Conservation (phyloP, 2,329 filamentous ascomycete genomes). For the Kalmusia sp. region DNA sequence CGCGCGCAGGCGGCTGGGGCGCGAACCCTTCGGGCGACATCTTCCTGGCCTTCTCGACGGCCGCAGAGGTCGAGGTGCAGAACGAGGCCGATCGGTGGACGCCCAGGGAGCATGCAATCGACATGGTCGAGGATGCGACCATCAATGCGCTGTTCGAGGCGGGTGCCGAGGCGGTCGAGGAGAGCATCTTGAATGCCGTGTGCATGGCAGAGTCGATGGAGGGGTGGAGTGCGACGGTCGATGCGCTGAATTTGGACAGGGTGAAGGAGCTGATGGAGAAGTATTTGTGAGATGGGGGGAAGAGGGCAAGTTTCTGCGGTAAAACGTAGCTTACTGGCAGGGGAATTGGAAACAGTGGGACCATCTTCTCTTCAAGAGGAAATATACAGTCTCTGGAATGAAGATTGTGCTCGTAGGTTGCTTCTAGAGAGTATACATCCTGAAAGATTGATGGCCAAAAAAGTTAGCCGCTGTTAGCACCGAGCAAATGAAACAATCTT, state of each 20-base stretch:
- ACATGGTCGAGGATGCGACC: conserved; percentile 63
- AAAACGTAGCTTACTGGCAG: too few relatives aligned
- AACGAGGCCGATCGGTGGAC: conserved; percentile 44
- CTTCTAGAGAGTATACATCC: too few relatives aligned
- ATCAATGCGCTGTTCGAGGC: conserved; percentile 70
- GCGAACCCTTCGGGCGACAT: conserved; percentile 70
- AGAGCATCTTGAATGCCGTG: conserved; percentile 70
- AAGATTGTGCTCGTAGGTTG: too few relatives aligned
- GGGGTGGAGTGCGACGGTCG: conserved; percentile 57
- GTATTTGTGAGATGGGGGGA: conserved; percentile 28
- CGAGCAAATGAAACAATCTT: too few relatives aligned
- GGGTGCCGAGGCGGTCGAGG: conserved; percentile 67
- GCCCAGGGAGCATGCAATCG: conserved; percentile 53
- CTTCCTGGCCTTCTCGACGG: conserved; percentile 72
- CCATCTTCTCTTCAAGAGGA: too few relatives aligned
- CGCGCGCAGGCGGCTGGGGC: conserved; percentile 67
- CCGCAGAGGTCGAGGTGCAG: conserved; percentile 58
- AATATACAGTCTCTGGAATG: too few relatives aligned
- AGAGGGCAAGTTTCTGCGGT: too few relatives aligned
- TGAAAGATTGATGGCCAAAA: too few relatives aligned
- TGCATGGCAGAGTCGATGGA: conserved; percentile 67
- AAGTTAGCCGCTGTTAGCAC: too few relatives aligned
- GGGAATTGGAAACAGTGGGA: too few relatives aligned
- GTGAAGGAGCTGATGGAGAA: conserved; percentile 47
- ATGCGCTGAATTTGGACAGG: conserved; percentile 41